phyloP scores from a whole-genome alignment of 129 eudicot genomes.

The Pseudognaphalium luteoalbum region DNA sequence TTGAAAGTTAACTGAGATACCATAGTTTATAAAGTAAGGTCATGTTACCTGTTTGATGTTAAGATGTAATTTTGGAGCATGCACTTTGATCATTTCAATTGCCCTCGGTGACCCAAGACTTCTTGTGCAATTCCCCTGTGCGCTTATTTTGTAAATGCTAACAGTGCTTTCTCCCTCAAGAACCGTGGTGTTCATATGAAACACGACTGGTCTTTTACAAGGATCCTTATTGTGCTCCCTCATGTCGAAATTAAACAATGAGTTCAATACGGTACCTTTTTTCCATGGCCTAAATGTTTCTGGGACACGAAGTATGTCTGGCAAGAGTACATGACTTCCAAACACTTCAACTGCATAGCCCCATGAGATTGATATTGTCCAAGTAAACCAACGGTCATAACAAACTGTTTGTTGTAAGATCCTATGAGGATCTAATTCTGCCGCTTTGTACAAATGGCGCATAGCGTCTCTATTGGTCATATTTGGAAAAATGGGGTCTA shows the following conservation, averaged over 20 bases:
- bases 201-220: conserved; percentile 58
- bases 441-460: conserved; percentile 62
- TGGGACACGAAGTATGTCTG: conserved; percentile 60
- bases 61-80: conserved; percentile 50
- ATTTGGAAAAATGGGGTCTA: conserved; percentile 70
- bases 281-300: conserved; percentile 64
- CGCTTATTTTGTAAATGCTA: conserved; percentile 44
- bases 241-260: conserved; percentile 41
- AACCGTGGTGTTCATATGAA: conserved; percentile 48
- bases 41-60: conserved; percentile 55
- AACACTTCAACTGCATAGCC: conserved; percentile 73
- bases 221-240: conserved; percentile 54
- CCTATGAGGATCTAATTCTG: conserved; percentile 59
- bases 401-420: conserved; percentile 78
- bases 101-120: conserved; percentile 53
- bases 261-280: conserved; percentile 26
- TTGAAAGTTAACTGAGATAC: too few species aligned
- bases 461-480: conserved; percentile 52
- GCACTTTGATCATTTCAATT: conserved; percentile 61
- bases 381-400: conserved; percentile 76
- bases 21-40: neutral
- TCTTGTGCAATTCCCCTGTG: conserved; percentile 42
- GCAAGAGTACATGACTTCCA: conserved; percentile 43
- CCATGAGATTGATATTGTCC: conserved; percentile 95
- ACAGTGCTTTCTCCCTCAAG: conserved; percentile 19